Conservation (phyloP, 2,329 filamentous ascomycete species). For the Trichoderma sp. region DNA sequence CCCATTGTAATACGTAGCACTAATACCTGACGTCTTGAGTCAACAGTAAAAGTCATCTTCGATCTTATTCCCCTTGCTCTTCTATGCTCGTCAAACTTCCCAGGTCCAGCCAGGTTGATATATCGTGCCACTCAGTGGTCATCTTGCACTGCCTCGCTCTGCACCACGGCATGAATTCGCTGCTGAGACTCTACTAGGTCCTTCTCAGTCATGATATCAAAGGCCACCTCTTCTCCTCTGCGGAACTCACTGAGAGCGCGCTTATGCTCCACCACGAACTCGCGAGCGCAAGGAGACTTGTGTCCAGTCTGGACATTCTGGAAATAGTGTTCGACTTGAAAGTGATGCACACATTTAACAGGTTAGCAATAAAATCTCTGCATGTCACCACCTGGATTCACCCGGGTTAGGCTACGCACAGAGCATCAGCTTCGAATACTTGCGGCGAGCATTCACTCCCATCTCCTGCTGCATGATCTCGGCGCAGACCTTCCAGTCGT, state of each 20-base stretch:
- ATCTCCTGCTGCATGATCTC: slow-evolving; percentile 45
- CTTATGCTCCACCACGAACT: slow-evolving; percentile 43
- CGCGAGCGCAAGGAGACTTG: slow-evolving; percentile 43
- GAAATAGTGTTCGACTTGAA: slow-evolving; percentile 51
- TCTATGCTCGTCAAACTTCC: not conserved
- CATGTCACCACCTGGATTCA: no score
- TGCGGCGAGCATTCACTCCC: slow-evolving; percentile 42
- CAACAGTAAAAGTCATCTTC: not conserved
- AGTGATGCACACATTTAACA: not conserved
- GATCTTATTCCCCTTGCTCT: not conserved
- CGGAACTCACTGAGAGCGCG: slow-evolving; percentile 33
- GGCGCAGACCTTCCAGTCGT: slow-evolving; percentile 46
- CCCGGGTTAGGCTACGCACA: slow-evolving; percentile 40
- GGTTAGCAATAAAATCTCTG: not conserved
- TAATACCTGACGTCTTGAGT: not conserved
- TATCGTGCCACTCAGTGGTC: not conserved
- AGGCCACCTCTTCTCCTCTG: not conserved
- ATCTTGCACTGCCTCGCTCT: not conserved
- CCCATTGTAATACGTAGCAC: not conserved
- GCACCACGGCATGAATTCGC: not conserved
- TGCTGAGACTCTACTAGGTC: not conserved
- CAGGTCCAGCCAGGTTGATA: not conserved
- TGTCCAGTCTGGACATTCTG: slow-evolving; percentile 47
- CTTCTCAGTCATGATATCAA: not conserved
- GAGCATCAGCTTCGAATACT: slow-evolving; percentile 47